Percentiles rank a stretch among this genome's conserved stretches.
These are phyloP conservation scores for Colletotrichum tamarilloi DNA, from an alignment of 2,329 filamentous ascomycete genomes.

Conservation along the genomic window DNA sequence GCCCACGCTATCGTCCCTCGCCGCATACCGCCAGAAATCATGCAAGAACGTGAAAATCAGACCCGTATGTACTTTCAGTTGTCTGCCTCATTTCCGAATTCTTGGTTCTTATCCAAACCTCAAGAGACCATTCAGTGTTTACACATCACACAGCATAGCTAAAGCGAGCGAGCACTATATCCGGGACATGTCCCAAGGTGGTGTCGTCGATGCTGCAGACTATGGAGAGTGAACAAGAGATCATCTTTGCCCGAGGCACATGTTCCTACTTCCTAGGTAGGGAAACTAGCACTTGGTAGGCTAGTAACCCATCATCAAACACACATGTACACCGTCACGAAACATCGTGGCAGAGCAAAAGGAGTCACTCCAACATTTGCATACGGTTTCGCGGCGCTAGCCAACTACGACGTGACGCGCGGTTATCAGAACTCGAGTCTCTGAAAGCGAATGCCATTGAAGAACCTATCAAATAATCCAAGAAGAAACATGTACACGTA, in stretches of 20 bases:
- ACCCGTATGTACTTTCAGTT: too few species aligned
- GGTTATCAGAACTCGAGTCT: background rate
- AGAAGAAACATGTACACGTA: background rate
- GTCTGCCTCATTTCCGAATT: too few species aligned
- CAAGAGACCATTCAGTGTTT: fast-evolving
- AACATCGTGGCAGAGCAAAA: background rate
- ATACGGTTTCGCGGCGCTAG: background rate
- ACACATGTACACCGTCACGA: background rate
- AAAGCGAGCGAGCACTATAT: background rate
- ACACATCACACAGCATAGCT: background rate
- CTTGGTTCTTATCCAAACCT: background rate
- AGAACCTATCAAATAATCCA: background rate
- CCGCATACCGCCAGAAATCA: too few species aligned
- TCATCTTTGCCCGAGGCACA: background rate
- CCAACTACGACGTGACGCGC: background rate
- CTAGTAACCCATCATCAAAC: background rate
- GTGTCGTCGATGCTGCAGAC: background rate
- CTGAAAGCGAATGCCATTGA: background rate
- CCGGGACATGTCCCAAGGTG: background rate
- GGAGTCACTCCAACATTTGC: background rate
- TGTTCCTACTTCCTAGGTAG: background rate
- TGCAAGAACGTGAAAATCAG: too few species aligned
- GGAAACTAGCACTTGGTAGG: background rate
- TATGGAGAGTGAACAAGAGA: fast-evolving
- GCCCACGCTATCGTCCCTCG: too few species aligned